A percentile compares a stretch with the other conserved stretches of the same genome.
phyloP scores from a whole-genome alignment of 2,329 filamentous ascomycete genomes.

The Sarocladium oryzae region DNA sequence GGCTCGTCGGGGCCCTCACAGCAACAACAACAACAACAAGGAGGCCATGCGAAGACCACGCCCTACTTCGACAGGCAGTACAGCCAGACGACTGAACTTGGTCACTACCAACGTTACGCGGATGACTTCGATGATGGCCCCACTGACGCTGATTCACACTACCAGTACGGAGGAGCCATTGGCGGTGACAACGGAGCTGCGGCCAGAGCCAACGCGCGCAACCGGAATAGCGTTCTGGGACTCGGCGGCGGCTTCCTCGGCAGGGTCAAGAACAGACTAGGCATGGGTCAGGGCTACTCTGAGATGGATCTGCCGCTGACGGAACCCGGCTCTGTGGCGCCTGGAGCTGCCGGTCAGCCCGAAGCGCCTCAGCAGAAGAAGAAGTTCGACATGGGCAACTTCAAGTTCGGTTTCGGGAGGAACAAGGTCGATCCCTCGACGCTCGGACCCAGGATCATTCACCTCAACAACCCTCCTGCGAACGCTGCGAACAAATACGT shows the following conservation, averaged over 20 bases:
- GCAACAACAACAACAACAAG: constrained; percentile 5
- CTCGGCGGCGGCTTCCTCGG: constrained; percentile 84
- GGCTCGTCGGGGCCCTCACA: constrained; percentile 1
- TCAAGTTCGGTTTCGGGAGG: constrained; percentile 89
- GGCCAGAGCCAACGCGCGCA: constrained; percentile 50
- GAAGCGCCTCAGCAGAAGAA: constrained; percentile 40
- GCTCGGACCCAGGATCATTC: constrained; percentile 84
- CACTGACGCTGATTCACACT: constrained; percentile 73
- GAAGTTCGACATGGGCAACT: constrained; percentile 64
- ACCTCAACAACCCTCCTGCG: constrained; percentile 92
- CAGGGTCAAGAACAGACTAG: constrained; percentile 81
- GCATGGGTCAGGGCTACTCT: constrained; percentile 83
- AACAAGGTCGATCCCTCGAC: constrained; percentile 84
- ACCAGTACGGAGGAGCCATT: constrained; percentile 64
- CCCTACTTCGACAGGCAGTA: constrained; percentile 48
- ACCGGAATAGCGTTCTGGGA: constrained; percentile 82
- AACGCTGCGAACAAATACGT: constrained; percentile 86
- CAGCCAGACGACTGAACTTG: constrained; percentile 73
- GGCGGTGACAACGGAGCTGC: constrained; percentile 45
- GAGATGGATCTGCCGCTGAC: constrained; percentile 98
- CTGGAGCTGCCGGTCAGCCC: constrained; percentile 33
- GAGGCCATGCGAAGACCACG: constrained; percentile 14
- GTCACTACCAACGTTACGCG: constrained; percentile 89
- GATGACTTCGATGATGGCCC: constrained; percentile 77
- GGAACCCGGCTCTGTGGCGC: constrained; percentile 50